Conservation (phyloP, 176 grass and related monocot genomes). For the sorghum (Sorghum bicolor) region DNA sequence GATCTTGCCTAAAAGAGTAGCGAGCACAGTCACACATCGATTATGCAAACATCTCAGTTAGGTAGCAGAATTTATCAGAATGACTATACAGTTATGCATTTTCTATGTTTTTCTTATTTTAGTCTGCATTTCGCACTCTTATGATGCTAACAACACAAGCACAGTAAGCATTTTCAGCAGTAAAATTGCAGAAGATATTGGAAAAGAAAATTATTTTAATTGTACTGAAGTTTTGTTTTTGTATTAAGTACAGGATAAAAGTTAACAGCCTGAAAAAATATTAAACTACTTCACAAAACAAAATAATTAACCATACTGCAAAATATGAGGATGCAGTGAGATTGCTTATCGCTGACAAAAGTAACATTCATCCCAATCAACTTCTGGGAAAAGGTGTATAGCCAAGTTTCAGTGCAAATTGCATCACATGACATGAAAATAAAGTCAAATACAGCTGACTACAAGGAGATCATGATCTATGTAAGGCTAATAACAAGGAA, state of each 20-base stretch:
- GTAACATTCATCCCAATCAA: background rate
- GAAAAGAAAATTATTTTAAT: background rate
- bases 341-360: background rate
- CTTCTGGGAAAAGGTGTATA: background rate
- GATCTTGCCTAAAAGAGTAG: conserved; percentile 51
- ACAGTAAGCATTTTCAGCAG: background rate
- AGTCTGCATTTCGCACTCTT: background rate
- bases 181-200: background rate
- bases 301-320: background rate
- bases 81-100: background rate
- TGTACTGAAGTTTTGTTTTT: background rate
- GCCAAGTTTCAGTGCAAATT: background rate
- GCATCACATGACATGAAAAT: background rate
- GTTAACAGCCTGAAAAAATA: background rate
- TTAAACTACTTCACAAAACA: background rate
- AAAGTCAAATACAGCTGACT: background rate
- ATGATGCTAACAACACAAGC: background rate
- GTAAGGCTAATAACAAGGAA: background rate
- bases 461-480: background rate
- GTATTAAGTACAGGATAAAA: conserved; percentile 1
- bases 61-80: background rate
- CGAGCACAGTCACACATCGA: conserved; percentile 13
- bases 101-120: background rate
- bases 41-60: conserved; percentile 6
- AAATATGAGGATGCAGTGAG: background rate